These are phyloP conservation scores for Hypomontagnella submonticulosa DNA, from an alignment of 495 filamentous ascomycete species.

Conservation along the genomic window DNA sequence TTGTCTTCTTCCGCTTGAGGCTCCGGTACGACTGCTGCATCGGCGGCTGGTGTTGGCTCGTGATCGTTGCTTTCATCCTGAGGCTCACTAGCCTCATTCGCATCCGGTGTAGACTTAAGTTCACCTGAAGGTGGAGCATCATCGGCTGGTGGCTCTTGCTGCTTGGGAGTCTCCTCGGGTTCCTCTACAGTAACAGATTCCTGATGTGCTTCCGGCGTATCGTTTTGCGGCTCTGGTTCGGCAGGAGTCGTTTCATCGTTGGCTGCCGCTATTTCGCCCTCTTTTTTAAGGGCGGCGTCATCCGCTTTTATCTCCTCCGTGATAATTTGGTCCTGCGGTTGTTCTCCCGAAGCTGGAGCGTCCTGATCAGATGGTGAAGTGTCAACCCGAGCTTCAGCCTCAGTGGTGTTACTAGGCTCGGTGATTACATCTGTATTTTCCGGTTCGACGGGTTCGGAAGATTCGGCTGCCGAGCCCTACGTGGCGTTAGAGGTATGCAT, in stretches of 20 bases:
- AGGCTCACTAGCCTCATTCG: neutral
- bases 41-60: neutral
- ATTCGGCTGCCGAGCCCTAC: neutral
- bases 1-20: conserved; percentile 12
- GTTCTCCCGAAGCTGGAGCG: conserved; percentile 3
- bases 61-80: conserved; percentile 1
- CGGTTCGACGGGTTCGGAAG: conserved; percentile 15
- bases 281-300: neutral
- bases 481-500: conserved; percentile 6
- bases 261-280: neutral
- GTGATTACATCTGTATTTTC: conserved; percentile 13
- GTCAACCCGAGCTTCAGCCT: conserved; percentile 10
- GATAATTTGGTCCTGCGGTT: neutral
- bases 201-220: too few species aligned
- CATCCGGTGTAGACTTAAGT: conserved; percentile 5
- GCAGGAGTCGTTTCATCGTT: neutral
- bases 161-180: neutral
- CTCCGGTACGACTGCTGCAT: neutral
- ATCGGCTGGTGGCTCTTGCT: neutral
- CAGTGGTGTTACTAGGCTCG: conserved; percentile 4
- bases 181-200: neutral
- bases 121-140: too few species aligned
- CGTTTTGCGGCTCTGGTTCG: neutral
- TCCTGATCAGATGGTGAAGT: too few species aligned
- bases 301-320: conserved; percentile 9